Evolutionary conservation across 495 filamentous ascomycete genomes (phyloP), one percentile per base, ranked within the genome.

Genomic region (Bacidia rubella): DNA sequence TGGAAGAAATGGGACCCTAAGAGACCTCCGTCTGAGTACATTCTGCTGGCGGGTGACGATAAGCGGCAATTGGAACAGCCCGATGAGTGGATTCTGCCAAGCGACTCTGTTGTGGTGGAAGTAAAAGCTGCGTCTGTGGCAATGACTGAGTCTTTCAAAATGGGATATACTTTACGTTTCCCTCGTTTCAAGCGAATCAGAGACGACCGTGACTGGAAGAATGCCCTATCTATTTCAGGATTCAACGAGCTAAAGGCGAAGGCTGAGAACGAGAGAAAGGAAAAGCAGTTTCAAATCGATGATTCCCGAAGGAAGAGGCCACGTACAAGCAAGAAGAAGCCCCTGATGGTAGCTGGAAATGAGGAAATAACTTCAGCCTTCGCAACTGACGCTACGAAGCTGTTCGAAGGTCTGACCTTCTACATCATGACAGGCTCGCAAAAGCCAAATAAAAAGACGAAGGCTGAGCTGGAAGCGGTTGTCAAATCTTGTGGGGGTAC

Each of bases 1-100:
- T 98, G 93, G 93, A 72, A 76, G 3, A 75, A 85, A 17, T 98
- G 87, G 87, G 83, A 95, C 64, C 52, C 74, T 1, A 82, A 82
- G 47, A 80, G 77, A 44, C 92, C 92, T 17, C 93, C 93, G 0
- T 81, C 73, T 9, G 74, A 85, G 26, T 86, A 77, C 57, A 82
- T 98, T 47, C 85, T 90, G 62, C 75, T 98, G 9, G 89, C 75
- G 0, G 87, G 90, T 35, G 86, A 82, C 35, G 75, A 79, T 39
- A 61, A 73, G 20, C 86, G 93, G 60, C 74, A 77, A 49, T 32
- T 9, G 2, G 90, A 96, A 61, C 69, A 77, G 32, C 92, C 92
- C 0, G 89, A 98, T 63, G 79, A 87, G 54, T 98, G 92, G 92
- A 97, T 98, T 63, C 80, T 80, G 24, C 92, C 93, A 0, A 78